Evolutionary conservation across 306 rosid species (phyloP).

Genomic region (Citrullus amarus): DNA sequence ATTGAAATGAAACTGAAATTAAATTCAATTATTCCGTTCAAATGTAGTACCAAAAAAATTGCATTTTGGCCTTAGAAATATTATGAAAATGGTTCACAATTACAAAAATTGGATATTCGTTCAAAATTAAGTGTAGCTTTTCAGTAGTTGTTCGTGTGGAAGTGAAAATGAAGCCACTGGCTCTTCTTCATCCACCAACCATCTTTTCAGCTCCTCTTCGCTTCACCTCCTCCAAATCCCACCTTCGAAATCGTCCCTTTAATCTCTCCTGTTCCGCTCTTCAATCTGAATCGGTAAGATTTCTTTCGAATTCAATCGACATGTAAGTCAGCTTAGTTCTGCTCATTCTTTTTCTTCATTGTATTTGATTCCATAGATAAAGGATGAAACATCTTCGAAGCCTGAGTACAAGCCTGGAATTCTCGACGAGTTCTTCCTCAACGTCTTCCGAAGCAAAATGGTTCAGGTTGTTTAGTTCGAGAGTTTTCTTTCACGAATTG

Average conservation of each 20-base stretch:
- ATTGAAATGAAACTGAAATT: too few species aligned
- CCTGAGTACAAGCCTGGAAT: constrained; percentile 40
- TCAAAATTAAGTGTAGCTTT: not conserved
- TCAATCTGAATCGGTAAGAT: constrained; percentile 33
- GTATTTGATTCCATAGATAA: not conserved
- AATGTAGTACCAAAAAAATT: too few species aligned
- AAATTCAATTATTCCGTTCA: too few species aligned
- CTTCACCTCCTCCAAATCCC: constrained; percentile 5
- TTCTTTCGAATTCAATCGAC: not conserved
- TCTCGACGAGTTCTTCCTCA: constrained; percentile 62
- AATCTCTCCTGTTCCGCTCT: constrained; percentile 27
- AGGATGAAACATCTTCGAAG: constrained; percentile 17
- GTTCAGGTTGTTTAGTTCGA: constrained; percentile 32
- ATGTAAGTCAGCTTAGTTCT: not conserved
- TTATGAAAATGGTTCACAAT: not conserved
- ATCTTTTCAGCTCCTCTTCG: not conserved
- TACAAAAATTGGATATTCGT: not conserved
- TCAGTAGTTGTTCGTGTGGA: not conserved
- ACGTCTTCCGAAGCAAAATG: constrained; percentile 66
- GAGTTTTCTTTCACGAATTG: not conserved
- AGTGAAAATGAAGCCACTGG: constrained; percentile 39
- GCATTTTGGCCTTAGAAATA: too few species aligned
- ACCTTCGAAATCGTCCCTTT: constrained; percentile 16
- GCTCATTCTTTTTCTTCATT: not conserved
- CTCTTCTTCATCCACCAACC: constrained; percentile 23